phyloP scores from a whole-genome alignment of 2,329 filamentous ascomycete species.

The Lecanicillium sp. region DNA sequence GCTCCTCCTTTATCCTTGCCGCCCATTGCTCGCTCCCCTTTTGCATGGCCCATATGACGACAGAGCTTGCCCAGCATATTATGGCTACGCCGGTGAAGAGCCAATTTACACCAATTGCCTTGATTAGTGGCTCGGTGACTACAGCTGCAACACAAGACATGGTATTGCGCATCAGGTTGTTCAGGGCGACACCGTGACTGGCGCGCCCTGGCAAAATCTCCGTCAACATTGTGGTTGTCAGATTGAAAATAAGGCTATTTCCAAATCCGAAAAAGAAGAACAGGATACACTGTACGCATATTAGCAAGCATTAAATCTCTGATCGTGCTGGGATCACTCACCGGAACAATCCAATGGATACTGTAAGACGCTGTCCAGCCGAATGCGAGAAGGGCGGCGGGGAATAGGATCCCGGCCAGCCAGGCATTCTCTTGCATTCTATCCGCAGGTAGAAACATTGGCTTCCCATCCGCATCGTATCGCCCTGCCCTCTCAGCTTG shows the following conservation, averaged over 20 bases:
- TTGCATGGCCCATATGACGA: not conserved
- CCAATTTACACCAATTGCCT: not conserved
- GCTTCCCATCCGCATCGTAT: not conserved
- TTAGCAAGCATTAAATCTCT: not conserved
- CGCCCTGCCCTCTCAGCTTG: not conserved
- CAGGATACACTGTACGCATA: too few species aligned
- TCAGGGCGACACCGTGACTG: not conserved
- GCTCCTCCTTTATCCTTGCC: too few species aligned
- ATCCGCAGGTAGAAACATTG: not conserved
- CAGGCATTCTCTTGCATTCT: not conserved
- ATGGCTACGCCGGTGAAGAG: not conserved
- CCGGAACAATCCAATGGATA: not conserved
- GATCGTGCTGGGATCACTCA: not conserved
- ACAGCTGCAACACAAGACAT: not conserved
- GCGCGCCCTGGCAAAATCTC: not conserved
- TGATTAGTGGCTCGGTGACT: not conserved
- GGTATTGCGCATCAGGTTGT: slow-evolving; percentile 3
- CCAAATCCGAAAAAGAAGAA: not conserved
- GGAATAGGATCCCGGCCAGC: not conserved
- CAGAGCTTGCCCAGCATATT: slow-evolving; percentile 1
- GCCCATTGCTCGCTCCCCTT: not conserved
- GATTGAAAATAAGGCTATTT: not conserved
- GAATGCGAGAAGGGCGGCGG: not conserved
- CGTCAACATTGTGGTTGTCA: not conserved
- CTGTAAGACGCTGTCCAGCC: not conserved